Conservation (phyloP, 768 basidiomycete genomes). For the Tephrocybe sp. region DNA sequence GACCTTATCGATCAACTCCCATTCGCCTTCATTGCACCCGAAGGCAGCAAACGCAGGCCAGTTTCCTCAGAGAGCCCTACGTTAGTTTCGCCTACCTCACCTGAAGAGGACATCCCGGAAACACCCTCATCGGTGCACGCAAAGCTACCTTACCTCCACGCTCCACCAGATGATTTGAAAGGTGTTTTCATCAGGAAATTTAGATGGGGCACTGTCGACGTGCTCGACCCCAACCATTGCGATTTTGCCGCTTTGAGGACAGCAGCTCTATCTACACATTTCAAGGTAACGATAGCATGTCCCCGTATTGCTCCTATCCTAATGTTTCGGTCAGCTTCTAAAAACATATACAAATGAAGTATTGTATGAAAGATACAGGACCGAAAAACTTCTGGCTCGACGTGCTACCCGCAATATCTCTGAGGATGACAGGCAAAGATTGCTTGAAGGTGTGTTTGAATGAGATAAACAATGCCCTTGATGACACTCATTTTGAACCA, state of each 20-base stretch:
- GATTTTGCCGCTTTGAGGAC: constrained; percentile 87
- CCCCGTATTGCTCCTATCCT: constrained; percentile 2
- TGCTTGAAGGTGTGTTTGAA: constrained; percentile 65
- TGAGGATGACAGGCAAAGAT: constrained; percentile 68
- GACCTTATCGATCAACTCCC: constrained; percentile 64
- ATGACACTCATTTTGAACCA: constrained; percentile 18
- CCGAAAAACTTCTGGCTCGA: constrained; percentile 85
- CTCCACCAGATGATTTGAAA: constrained; percentile 66
- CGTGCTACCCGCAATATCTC: constrained; percentile 80
- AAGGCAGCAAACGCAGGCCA: constrained; percentile 45
- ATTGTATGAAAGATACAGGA: constrained; percentile 91
- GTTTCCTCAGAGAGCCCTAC: constrained; percentile 29
- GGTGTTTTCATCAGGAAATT: constrained; percentile 79
- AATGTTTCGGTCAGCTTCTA: constrained; percentile 51
- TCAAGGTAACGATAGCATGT: constrained; percentile 56
- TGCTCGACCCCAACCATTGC: constrained; percentile 82
- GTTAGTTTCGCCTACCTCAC: constrained; percentile 23
- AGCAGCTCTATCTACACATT: constrained; percentile 79
- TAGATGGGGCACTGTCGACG: constrained; percentile 88
- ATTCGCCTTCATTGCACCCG: constrained; percentile 80
- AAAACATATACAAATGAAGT: constrained; percentile 86
- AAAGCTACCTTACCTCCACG: constrained; percentile 43
- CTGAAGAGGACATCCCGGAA: constrained; percentile 43
- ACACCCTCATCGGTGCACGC: constrained; percentile 36
- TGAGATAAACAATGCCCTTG: not conserved